Evolutionary conservation across 192 early-diverging fungal species (phyloP).

Genomic region (Coemansia guatemalensis): DNA sequence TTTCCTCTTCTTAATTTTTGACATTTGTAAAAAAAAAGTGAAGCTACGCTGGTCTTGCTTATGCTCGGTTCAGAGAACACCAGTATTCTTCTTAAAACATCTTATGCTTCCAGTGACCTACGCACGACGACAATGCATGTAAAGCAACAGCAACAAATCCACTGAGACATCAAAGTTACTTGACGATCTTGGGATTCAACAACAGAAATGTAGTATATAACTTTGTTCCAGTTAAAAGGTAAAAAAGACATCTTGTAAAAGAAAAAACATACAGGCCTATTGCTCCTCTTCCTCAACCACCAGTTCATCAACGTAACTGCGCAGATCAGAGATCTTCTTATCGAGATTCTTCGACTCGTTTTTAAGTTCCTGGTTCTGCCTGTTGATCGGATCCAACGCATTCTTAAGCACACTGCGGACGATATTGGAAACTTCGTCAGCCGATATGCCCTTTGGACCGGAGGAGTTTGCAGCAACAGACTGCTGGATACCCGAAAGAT

Average conservation of each 20-base stretch:
- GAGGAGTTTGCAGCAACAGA: constrained; percentile 18
- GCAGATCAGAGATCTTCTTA: constrained; percentile 40
- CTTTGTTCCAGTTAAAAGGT: neutral
- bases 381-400: constrained; percentile 29
- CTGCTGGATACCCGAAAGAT: constrained; percentile 20
- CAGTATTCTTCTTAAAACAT: too few relatives aligned
- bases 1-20: too few relatives aligned
- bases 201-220: too few relatives aligned
- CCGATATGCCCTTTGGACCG: constrained; percentile 13
- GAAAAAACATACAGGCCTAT: constrained; percentile 1
- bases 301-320: constrained; percentile 48
- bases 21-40: too few relatives aligned
- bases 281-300: constrained; percentile 45
- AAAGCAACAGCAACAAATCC: too few relatives aligned
- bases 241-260: constrained; percentile 6
- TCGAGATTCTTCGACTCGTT: constrained; percentile 32
- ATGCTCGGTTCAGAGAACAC: too few relatives aligned
- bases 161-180: too few relatives aligned
- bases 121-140: too few relatives aligned
- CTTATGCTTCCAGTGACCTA: too few relatives aligned
- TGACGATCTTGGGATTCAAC: too few relatives aligned
- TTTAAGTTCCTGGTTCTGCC: constrained; percentile 22
- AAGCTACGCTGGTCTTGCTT: too few relatives aligned
- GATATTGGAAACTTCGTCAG: constrained; percentile 21
- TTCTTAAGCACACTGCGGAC: constrained; percentile 25